Conservation (phyloP, 2,329 filamentous ascomycete species). For the Aspergillus sp. region DNA sequence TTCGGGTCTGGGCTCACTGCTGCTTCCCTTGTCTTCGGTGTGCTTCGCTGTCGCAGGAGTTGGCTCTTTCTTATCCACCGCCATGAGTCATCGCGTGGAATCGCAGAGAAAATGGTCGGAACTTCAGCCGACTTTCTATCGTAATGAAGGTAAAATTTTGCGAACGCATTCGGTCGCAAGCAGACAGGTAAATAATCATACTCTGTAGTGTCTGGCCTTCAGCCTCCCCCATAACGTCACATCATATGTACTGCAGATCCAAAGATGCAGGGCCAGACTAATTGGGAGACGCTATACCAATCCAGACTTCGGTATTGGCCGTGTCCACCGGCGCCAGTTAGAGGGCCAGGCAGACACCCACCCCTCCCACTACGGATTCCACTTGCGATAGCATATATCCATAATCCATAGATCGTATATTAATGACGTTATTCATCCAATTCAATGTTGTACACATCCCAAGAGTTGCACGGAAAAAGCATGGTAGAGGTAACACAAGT, state of each 20-base stretch:
- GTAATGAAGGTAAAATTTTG: not conserved
- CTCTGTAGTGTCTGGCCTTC: too few relatives aligned
- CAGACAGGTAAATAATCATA: not conserved
- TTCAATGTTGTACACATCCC: not conserved
- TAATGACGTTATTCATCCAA: not conserved
- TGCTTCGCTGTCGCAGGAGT: not conserved
- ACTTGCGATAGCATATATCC: not conserved
- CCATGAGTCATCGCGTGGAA: not conserved
- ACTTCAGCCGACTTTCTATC: not conserved
- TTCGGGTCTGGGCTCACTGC: not conserved
- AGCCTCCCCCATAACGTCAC: not conserved
- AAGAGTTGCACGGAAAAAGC: not conserved
- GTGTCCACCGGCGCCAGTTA: not conserved
- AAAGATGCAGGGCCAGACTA: not conserved
- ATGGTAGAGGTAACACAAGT: not conserved
- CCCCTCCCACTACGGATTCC: not conserved
- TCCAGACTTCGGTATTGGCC: not conserved
- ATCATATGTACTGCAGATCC: not conserved
- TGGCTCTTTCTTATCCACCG: not conserved
- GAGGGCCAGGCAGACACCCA: not conserved
- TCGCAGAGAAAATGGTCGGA: not conserved
- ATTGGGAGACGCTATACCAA: not conserved
- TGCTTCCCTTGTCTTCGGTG: not conserved
- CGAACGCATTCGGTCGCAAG: not conserved
- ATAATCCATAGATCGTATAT: not conserved